phyloP scores from a whole-genome alignment of 192 early-diverging fungal species.

The Rhizophagus clarus region DNA sequence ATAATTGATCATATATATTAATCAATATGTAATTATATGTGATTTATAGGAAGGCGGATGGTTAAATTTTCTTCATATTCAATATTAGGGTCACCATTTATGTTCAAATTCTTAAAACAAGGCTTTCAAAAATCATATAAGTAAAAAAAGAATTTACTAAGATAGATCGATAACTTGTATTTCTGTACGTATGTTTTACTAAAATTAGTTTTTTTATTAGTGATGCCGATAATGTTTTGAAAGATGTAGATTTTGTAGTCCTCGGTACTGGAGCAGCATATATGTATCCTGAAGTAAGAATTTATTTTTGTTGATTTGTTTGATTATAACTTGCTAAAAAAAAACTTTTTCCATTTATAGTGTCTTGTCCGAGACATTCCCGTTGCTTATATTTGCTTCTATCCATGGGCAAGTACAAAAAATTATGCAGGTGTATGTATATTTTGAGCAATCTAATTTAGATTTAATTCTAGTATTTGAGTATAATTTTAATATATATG shows the following conservation, averaged over 20 bases:
- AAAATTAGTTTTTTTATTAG: not conserved
- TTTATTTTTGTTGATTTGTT: not conserved
- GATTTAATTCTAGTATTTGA: not conserved
- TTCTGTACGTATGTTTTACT: not conserved
- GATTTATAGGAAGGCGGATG: not conserved
- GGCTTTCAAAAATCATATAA: conserved; percentile 14
- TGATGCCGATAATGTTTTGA: not conserved
- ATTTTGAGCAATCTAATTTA: not conserved
- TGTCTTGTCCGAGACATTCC: conserved; percentile 7
- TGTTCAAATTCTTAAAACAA: conserved; percentile 7
- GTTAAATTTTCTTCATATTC: not conserved
- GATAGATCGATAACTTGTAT: not conserved
- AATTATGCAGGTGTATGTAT: not conserved
- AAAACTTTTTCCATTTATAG: not conserved
- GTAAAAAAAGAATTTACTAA: not conserved
- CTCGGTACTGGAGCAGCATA: conserved; percentile 5
- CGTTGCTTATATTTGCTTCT: conserved; percentile 5
- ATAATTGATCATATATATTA: not conserved
- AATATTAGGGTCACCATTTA: not conserved
- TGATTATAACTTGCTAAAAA: not conserved
- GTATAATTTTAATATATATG: not conserved
- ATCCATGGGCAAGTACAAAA: conserved; percentile 14
- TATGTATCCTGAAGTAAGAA: conserved; percentile 15
- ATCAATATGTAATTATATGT: not conserved
- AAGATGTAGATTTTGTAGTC: conserved; percentile 2